These are phyloP conservation scores for Medicago arabica DNA, from an alignment of 306 rosid genomes.

Conservation along the genomic window DNA sequence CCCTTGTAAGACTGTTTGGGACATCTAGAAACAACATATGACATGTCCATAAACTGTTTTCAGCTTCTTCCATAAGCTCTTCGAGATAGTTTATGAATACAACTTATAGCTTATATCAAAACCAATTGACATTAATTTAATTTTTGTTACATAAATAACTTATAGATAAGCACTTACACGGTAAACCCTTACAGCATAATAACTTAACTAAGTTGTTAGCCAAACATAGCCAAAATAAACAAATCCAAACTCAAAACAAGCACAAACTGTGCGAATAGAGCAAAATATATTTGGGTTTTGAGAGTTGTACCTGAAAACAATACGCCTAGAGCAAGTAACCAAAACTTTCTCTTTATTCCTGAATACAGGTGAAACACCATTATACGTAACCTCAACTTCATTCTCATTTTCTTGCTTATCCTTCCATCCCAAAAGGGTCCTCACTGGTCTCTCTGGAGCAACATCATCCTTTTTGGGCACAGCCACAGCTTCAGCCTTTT, in stretches of 20 bases:
- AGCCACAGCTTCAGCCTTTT: constrained; percentile 41
- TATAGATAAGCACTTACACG: neutral
- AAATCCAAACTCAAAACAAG: neutral
- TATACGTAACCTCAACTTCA: constrained; percentile 38
- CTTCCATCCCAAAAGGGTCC: constrained; percentile 90
- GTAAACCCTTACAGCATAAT: neutral
- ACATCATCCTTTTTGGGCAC: constrained; percentile 56
- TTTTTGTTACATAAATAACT: too few relatives aligned
- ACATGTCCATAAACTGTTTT: neutral
- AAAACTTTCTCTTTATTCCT: constrained; percentile 94
- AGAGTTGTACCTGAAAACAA: constrained; percentile 65
- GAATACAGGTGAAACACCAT: constrained; percentile 49
- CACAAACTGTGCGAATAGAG: neutral
- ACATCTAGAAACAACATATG: neutral
- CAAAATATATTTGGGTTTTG: neutral
- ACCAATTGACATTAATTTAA: neutral
- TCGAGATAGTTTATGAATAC: neutral
- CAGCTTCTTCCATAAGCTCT: neutral
- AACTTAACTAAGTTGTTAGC: neutral
- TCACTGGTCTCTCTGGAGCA: constrained; percentile 76
- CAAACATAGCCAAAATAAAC: neutral
- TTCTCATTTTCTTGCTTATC: constrained; percentile 47
- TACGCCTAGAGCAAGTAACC: constrained; percentile 94
- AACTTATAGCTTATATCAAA: neutral
- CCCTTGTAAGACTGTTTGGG: neutral